Percentiles rank a stretch among this genome's conserved stretches.
phyloP scores from a whole-genome alignment of 2,329 filamentous ascomycete species.

The Pyrenochaeta sp. region DNA sequence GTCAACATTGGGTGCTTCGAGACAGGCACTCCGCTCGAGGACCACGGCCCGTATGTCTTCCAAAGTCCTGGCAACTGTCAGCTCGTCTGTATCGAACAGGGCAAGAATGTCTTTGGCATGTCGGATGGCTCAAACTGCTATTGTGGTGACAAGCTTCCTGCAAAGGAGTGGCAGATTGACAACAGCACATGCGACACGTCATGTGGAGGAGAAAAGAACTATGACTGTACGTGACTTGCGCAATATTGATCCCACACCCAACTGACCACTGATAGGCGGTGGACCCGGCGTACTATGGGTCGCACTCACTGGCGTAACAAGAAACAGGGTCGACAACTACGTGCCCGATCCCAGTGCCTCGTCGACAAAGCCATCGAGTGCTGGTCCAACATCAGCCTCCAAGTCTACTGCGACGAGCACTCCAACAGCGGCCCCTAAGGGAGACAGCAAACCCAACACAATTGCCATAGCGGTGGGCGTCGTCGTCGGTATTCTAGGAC shows the following conservation, averaged over 20 bases:
- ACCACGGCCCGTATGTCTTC: slow-evolving; percentile 60
- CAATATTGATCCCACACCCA: neutral
- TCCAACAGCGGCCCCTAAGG: slow-evolving; percentile 41
- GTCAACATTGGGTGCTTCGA: slow-evolving; percentile 61
- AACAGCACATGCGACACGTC: slow-evolving; percentile 69
- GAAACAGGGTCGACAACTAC: slow-evolving; percentile 49
- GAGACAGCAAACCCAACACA: slow-evolving; percentile 65
- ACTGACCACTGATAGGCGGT: slow-evolving; percentile 61
- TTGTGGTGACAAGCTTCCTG: slow-evolving; percentile 76
- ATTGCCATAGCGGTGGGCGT: slow-evolving; percentile 87
- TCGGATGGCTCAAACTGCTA: slow-evolving; percentile 71
- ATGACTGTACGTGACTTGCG: slow-evolving; percentile 65
- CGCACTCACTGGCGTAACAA: slow-evolving; percentile 59
- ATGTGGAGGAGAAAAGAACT: slow-evolving; percentile 69
- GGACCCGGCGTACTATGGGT: slow-evolving; percentile 62
- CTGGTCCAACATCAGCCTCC: slow-evolving; percentile 21
- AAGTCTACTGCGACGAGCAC: slow-evolving; percentile 21
- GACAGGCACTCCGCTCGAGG: slow-evolving; percentile 55
- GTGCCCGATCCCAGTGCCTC: slow-evolving; percentile 31
- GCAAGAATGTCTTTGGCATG: slow-evolving; percentile 69
- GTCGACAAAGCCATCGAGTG: slow-evolving; percentile 24
- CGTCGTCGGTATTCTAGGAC: slow-evolving; percentile 80
- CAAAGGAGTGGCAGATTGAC: slow-evolving; percentile 60
- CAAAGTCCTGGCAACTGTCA: slow-evolving; percentile 67
- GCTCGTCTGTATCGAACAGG: slow-evolving; percentile 56